Base-by-base conservation (phyloP, 176 grass and related monocot genomes). In the Musa acuminata region DNA sequence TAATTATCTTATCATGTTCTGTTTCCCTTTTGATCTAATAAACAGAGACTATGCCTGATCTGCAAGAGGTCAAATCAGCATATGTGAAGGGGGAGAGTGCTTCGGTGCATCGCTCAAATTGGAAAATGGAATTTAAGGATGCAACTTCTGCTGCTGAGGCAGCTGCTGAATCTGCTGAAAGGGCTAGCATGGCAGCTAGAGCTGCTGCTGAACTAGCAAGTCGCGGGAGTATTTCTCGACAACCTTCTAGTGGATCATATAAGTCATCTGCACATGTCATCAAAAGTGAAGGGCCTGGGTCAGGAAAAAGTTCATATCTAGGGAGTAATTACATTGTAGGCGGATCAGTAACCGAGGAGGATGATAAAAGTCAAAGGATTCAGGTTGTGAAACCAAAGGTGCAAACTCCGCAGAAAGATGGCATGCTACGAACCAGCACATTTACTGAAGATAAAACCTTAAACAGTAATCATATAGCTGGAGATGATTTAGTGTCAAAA, bases 171-270 rank as follows among this genome's bases (percentile, higher is more conserved):
- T 87, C 90, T 75, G 95, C 90, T 80, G 90, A 94, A 76, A 91
- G 82, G 86, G 95, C 95, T 43, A 90, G 89, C 80, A 74, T 89
- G 64, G 95, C 95, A 82, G 95, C 95, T 80, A 86, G 86, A 87
- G 95, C 90, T 91, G 95, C 95, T 69, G 90, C 88, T 55, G 82
- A 99, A 75, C 84, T 99, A 90, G 95, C 90, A 66, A 91, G 88
- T 52, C 84, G 79, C 58, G 89, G 84, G 76, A 85, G 93, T 62
- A 73, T 86, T 79, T 88, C 76, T 77, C 76, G 62, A 53, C 79
- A 79, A 63, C 54, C 86, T 78, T 78, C 51, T 57, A 71, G 73
- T 81, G 84, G 35, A 43, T 43, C 35, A 43, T 43, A 75, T 75
- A 71, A 81, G 50, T 69, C 84, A 73, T 29, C 79, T 23, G 52